Base-by-base conservation (phyloP, 768 basidiomycete species). In the Solioccasus polychromus region DNA sequence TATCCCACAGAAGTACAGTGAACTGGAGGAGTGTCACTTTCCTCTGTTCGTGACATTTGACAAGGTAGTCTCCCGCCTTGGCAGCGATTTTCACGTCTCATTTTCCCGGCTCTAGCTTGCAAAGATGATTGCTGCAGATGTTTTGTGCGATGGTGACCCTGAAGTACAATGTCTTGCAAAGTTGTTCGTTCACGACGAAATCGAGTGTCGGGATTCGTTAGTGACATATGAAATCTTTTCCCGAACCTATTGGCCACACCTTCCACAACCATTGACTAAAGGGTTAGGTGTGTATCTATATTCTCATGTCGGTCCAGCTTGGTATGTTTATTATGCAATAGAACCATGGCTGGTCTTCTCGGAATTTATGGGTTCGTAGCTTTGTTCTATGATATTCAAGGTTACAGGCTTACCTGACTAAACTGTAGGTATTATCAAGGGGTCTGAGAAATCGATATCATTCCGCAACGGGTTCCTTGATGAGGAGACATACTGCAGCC, bases 11-110 rank as follows among this genome's bases (percentile, higher is more conserved):
- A 69, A 57, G 28, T 88, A 75, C 48, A 83, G 81, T 39, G 70
- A 73, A 9, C 66, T 88, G 14, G 58, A 69, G 30, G 82, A 83
- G 28, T 54, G 69, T 1, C 75, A 88, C 54, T 88, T 88, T 43
- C 86, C 86, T 0, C 60, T 88, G 32, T 88, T 88, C 50, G 55
- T 85, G 1, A 83, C 85, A 0, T 83, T 80, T 43, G 78, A 86
- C 54, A 68, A 71, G 41, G 85, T 83, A 49, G 36, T 73, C 51
- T 19, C 32, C 12, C 2, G 1, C 30, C 3, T n/a, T 5, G 3
- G 3, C 6, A 24, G 1, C 35, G 19, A 20, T 17, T 25, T 5
- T 9, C n/a, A 26, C 19, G 0, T 9, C 39, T 48, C 37, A 51
- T n/a, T 43, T 1, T 22, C 12, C n/a, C 35, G 2, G 8, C 37